A percentile compares a stretch with the other conserved stretches of the same genome.
Conservation (phyloP, 768 basidiomycete species). For the Boletus coccyginus region DNA sequence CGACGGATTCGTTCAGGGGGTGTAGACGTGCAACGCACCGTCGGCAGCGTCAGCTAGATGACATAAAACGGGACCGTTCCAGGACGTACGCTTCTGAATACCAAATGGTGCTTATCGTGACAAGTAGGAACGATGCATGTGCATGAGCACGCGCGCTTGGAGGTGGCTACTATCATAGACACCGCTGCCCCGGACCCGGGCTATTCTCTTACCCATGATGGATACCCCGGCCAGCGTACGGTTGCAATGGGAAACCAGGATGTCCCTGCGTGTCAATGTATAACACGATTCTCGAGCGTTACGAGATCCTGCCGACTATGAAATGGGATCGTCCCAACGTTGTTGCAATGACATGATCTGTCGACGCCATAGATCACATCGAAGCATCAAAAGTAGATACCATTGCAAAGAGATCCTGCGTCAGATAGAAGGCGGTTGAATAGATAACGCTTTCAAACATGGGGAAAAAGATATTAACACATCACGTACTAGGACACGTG, state of each 20-base stretch:
- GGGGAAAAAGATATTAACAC: neutral
- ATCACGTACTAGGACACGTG: constrained; percentile 8
- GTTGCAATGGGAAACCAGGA: neutral
- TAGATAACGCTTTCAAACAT: neutral
- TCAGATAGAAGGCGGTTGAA: neutral
- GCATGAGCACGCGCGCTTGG: neutral
- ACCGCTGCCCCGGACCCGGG: no score
- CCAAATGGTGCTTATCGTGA: neutral
- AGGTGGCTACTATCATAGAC: neutral
- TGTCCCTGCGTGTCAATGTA: neutral
- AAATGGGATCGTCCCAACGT: neutral
- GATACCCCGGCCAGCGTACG: no score
- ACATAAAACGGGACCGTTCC: no score
- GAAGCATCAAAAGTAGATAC: neutral
- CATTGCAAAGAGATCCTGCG: constrained; percentile 1
- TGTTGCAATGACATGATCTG: constrained; percentile 4
- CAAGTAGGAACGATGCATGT: neutral
- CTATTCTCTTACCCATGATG: neutral
- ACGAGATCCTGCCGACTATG: neutral
- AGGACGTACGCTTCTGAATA: no score
- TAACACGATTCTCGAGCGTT: neutral
- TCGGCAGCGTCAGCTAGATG: no score
- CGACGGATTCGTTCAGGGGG: no score
- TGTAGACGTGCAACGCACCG: no score
- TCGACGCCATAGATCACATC: constrained; percentile 2